A percentile compares a stretch with the other conserved stretches of the same genome.
Evolutionary conservation across 768 basidiomycete species (phyloP).

Genomic region (Cubamyces lactineus): DNA sequence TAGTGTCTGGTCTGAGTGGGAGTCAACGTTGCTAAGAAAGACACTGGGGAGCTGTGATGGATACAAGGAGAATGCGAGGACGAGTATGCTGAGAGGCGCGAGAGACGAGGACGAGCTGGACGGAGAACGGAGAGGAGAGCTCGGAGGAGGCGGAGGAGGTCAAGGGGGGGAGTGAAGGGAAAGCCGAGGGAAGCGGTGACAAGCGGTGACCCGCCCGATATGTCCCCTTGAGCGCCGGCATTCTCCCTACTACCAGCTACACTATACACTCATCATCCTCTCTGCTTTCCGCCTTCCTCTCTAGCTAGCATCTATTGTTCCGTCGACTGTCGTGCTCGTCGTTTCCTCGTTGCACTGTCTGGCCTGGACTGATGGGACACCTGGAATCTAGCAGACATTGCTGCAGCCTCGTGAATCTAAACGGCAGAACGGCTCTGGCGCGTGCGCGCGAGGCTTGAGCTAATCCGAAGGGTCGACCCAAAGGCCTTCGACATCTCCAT

Average conservation of each 20-base stretch:
- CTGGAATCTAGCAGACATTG: neutral
- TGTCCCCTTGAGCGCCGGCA: constrained; percentile 11
- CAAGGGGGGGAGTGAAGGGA: constrained; percentile 9
- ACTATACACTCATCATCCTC: neutral
- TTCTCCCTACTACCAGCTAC: neutral
- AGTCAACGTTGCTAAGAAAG: neutral
- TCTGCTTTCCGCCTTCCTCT: neutral
- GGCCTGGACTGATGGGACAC: neutral
- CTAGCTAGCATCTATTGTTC: no score
- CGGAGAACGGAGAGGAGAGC: constrained; percentile 10
- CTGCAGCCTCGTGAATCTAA: constrained; percentile 1
- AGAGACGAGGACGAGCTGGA: neutral
- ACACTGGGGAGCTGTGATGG: neutral
- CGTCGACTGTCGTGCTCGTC: neutral
- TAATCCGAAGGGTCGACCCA: no score
- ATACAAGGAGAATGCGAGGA: constrained; percentile 8
- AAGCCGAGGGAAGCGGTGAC: constrained; percentile 9
- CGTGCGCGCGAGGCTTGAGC: no score
- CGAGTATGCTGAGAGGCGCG: neutral
- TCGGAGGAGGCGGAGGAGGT: constrained; percentile 8
- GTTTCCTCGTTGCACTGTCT: neutral
- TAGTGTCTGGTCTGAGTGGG: constrained; percentile 34
- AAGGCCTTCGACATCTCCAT: no score
- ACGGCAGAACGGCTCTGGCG: neutral
- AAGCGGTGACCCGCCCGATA: constrained; percentile 10